Base-by-base conservation (phyloP, 371 early-diverging fungal genomes). In the Lichtheimia ramosa region DNA sequence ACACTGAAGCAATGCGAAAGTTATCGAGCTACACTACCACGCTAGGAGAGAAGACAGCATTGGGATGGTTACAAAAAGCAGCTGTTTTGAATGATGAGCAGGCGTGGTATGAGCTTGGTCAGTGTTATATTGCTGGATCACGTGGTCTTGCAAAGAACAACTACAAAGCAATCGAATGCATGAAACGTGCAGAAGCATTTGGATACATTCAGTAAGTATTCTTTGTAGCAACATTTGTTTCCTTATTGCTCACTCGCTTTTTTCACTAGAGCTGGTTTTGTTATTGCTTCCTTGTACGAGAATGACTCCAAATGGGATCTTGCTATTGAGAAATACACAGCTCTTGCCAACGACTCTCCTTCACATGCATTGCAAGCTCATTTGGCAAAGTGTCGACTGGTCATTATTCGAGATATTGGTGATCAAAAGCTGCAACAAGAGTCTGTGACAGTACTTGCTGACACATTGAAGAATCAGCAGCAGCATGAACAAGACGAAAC, bases 201-300 rank as follows among this genome's bases (percentile, higher is more conserved):
- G 70, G 70, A 7, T 61, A 66, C 27, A 16, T 46, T 59, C 54
- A 27, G 75, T 75, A 72, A 59, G 60, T 16, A 58, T 1, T 20
- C 5, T 16, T 24, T 27, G 40, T 10, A 15, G 5, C 15, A 14
- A 18, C 15, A 27, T 8, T 14, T 24, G 15, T 13, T 21, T 41
- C 10, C 20, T 10, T 18, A 14, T 51, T 51, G 12, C 51, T 28
- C 18, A 18, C 27, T 23, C 8, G 4, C 41, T 24, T 23, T 56
- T n/a, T 14, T 41, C n/a, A 15, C 20, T 69, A 54, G 71, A 27
- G 66, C 74, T 2, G 61, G 62, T n/a, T n/a, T 41, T 2, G 51
- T 56, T 10, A 67, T 71, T 25, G 61, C 56, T 18, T 40, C 62
- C 18, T 24, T 71, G 2, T 59, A 58, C 23, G 60, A 63, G 27